These are phyloP conservation scores for Nakazawaea ishiwadae DNA, from an alignment of 805 yeast species.

Conservation along the genomic window DNA sequence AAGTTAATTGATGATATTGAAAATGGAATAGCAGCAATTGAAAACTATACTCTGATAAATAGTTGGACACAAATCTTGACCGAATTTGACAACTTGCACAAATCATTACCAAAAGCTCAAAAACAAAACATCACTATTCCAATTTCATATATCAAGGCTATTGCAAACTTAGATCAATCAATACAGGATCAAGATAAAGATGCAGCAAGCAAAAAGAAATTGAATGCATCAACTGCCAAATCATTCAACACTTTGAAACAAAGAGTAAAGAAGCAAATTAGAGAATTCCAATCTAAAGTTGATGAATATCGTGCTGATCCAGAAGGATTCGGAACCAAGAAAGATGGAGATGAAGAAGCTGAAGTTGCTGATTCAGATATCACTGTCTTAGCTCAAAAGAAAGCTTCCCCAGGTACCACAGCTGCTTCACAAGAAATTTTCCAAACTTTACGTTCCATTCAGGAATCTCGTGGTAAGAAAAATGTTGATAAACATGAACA, in stretches of 20 bases:
- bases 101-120: constrained; percentile 58
- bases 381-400: constrained; percentile 31
- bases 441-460: constrained; percentile 63
- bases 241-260: constrained; percentile 86
- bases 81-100: constrained; percentile 76
- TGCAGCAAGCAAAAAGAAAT: constrained; percentile 56
- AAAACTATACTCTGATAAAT: constrained; percentile 58
- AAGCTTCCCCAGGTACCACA: constrained; percentile 33
- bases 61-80: constrained; percentile 75
- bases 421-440: constrained; percentile 47
- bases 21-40: constrained; percentile 59
- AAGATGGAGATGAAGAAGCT: constrained; percentile 23
- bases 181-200: constrained; percentile 49
- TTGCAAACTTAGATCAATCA: constrained; percentile 70
- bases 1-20: constrained; percentile 87
- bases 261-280: constrained; percentile 74
- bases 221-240: constrained; percentile 78
- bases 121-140: constrained; percentile 81
- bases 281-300: constrained; percentile 60
- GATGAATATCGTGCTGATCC: constrained; percentile 64
- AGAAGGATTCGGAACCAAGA: constrained; percentile 62
- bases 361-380: constrained; percentile 25
- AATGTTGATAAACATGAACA: constrained; percentile 83
- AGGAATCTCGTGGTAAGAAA: constrained; percentile 94
- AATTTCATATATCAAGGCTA: constrained; percentile 57